Percentiles rank a stretch among this genome's conserved stretches.
Evolutionary conservation across 331 rosid species (phyloP).

Genomic region (Rosa hybrid): DNA sequence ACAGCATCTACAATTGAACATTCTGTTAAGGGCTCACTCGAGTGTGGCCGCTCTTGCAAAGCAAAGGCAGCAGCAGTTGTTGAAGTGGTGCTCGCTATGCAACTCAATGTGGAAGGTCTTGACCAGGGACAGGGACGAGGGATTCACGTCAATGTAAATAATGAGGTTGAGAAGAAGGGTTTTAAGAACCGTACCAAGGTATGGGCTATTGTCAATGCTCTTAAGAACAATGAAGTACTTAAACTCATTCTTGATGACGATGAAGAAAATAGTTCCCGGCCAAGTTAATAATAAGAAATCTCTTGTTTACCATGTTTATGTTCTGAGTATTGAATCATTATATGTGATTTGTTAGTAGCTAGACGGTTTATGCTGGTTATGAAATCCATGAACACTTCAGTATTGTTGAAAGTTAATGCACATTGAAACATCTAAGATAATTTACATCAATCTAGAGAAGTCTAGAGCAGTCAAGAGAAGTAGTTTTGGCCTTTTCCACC

Average conservation of each 20-base stretch:
- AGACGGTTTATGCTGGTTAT: background rate
- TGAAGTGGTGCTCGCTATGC: slow-evolving; percentile 84
- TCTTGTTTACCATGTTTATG: background rate
- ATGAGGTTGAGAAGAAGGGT: slow-evolving; percentile 89
- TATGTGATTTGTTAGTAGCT: background rate
- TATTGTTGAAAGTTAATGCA: too few relatives aligned
- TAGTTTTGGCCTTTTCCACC: too few relatives aligned
- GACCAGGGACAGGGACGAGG: slow-evolving; percentile 81
- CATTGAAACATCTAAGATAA: too few relatives aligned
- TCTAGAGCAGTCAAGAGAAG: too few relatives aligned
- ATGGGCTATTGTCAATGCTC: slow-evolving; percentile 84
- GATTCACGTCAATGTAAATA: slow-evolving; percentile 66
- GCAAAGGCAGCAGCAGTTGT: slow-evolving; percentile 90
- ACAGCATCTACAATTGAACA: slow-evolving; percentile 78
- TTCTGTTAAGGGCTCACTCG: slow-evolving; percentile 70
- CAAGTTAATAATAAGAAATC: slow-evolving; percentile 25
- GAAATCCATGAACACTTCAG: background rate
- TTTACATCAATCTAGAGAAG: too few relatives aligned
- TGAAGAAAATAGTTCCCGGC: slow-evolving; percentile 37
- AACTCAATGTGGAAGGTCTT: slow-evolving; percentile 85
- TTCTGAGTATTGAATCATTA: background rate
- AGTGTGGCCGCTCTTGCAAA: slow-evolving; percentile 71
- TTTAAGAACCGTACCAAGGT: slow-evolving; percentile 76
- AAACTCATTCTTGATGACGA: slow-evolving; percentile 60
- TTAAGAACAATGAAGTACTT: slow-evolving; percentile 59